Evolutionary conservation across 2,329 filamentous ascomycete species (phyloP), one percentile per base, ranked within the genome.

Genomic region (Dactylellina haptotyla): DNA sequence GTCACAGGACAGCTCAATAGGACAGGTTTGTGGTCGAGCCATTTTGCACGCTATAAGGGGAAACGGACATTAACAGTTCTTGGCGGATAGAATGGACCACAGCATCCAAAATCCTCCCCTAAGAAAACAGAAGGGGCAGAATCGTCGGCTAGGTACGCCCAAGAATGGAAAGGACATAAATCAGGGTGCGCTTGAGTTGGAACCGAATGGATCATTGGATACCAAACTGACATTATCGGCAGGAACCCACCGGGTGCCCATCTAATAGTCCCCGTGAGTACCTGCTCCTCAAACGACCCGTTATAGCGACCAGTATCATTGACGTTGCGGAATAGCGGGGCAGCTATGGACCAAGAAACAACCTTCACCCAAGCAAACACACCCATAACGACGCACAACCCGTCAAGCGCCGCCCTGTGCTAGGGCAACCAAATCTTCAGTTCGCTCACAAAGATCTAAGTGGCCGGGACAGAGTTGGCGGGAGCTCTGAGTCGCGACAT

Each of bases 191-290:
- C 32, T n/a, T n/a, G n/a, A n/a, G 30, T n/a, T 32, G 9, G 20
- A 54, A 37, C 16, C 28, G 6, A 26, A 12, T 34, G 16, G 20
- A 16, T 34, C n/a, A 3, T 62, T 2, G 16, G 23, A 20, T 4
- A n/a, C 0, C 28, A 26, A 10, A 26, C 43, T 63, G 39, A 63
- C 37, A 10, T 3, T 23, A 25, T 37, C 1, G 12, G 18, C 30
- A 72, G 66, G 37, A 72, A 72, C 51, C 66, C 66, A 3, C 26
- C 9, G n/a, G 18, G 26, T 32, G 66, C 66, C 5, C 30, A 26
- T 0, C 39, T 18, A 12, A 72, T 72, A 58, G 8, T 45, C 12
- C 8, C 34, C 5, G 66, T 71, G 58, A 5, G 66, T 63, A n/a
- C 1, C 3, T 20, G 23, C 16, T n/a, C 9, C 12, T 2, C 2